Conservation (phyloP, 2,329 filamentous ascomycete genomes). For the Sporothrix euskadiensis region DNA sequence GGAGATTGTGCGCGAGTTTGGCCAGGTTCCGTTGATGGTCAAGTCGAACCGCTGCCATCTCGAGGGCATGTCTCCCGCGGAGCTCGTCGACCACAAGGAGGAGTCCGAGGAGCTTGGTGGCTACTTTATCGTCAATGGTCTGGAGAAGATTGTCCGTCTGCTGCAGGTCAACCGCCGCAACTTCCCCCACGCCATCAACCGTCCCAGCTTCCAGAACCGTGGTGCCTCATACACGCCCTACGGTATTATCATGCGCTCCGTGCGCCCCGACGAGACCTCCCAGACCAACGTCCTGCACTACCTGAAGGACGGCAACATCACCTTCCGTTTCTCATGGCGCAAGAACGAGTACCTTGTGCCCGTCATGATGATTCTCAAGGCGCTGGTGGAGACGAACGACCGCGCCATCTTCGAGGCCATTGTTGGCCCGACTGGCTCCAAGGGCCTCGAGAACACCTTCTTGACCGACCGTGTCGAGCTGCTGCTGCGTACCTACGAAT, state of each 20-base stretch:
- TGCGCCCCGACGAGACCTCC: conserved; percentile 95
- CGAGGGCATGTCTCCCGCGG: conserved; percentile 77
- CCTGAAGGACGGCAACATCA: conserved; percentile 91
- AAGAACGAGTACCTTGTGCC: conserved; percentile 97
- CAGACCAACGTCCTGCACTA: conserved; percentile 98
- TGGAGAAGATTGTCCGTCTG: conserved; percentile 93
- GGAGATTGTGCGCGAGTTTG: conserved; percentile 81
- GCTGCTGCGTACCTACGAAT: conserved; percentile 88
- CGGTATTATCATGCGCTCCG: conserved; percentile 87
- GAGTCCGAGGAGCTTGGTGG: conserved; percentile 95
- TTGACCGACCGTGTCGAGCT: conserved; percentile 93
- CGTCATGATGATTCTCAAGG: conserved; percentile 95
- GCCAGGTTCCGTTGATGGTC: conserved; percentile 89
- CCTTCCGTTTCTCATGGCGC: conserved; percentile 95
- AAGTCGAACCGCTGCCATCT: conserved; percentile 92
- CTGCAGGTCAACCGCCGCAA: conserved; percentile 88
- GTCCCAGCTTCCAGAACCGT: conserved; percentile 85
- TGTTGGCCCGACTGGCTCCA: conserved; percentile 73
- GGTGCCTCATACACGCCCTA: conserved; percentile 84
- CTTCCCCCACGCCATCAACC: conserved; percentile 90
- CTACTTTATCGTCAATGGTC: conserved; percentile 97
- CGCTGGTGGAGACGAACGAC: conserved; percentile 92
- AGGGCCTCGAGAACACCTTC: conserved; percentile 83
- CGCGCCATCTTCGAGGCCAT: conserved; percentile 94
- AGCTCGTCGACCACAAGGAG: conserved; percentile 84